Conservation (phyloP, 345 rosid genomes). For the Populus tremula region DNA sequence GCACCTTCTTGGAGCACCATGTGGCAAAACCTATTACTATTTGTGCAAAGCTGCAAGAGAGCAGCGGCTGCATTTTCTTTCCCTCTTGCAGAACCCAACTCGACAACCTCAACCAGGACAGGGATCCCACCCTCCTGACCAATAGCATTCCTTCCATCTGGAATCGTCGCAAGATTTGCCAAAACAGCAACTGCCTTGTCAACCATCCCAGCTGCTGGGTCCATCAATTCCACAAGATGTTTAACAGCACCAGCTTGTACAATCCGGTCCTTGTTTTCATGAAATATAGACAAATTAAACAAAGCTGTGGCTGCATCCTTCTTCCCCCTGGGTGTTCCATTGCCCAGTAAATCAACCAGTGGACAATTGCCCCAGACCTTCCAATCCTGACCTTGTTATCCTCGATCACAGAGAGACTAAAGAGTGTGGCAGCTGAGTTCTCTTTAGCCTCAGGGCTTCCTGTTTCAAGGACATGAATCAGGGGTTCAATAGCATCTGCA, state of each 20-base stretch:
- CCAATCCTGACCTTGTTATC: slow-evolving; percentile 81
- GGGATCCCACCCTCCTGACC: slow-evolving; percentile 80
- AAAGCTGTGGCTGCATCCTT: slow-evolving; percentile 93
- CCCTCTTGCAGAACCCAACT: slow-evolving; percentile 88
- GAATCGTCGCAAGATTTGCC: slow-evolving; percentile 82
- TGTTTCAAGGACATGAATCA: slow-evolving; percentile 72
- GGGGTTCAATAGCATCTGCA: slow-evolving; percentile 71
- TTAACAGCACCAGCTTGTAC: slow-evolving; percentile 89
- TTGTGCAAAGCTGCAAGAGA: slow-evolving; percentile 73
- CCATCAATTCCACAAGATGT: slow-evolving; percentile 86
- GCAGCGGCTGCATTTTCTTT: slow-evolving; percentile 96
- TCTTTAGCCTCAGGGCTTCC: slow-evolving; percentile 87
- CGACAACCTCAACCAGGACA: slow-evolving; percentile 88
- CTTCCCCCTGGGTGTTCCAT: slow-evolving; percentile 82
- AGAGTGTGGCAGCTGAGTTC: slow-evolving; percentile 83
- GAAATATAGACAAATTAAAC: slow-evolving; percentile 71
- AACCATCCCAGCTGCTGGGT: slow-evolving; percentile 90
- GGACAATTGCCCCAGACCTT: slow-evolving; percentile 84
- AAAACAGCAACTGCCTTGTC: slow-evolving; percentile 89
- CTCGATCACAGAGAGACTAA: slow-evolving; percentile 78
- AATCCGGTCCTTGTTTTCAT: slow-evolving; percentile 72
- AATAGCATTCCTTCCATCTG: slow-evolving; percentile 75
- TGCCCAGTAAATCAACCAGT: slow-evolving; percentile 75
- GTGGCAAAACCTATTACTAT: slow-evolving; percentile 55
- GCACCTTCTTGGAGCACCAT: slow-evolving; percentile 87